Evolutionary conservation across 2,329 filamentous ascomycete species (phyloP).

Genomic region (Knufia fluminis): DNA sequence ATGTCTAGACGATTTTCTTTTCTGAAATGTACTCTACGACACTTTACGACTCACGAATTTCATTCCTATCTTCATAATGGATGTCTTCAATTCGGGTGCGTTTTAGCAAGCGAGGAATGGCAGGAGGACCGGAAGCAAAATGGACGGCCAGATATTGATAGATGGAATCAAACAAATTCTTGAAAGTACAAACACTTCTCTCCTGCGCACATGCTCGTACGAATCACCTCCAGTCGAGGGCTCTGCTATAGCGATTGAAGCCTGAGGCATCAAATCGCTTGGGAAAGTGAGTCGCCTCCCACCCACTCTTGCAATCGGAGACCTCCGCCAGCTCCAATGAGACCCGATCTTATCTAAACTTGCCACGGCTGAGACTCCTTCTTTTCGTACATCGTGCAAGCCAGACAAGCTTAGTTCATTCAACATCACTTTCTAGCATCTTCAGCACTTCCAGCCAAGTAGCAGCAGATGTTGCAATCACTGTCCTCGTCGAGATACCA

Average conservation of each 20-base stretch:
- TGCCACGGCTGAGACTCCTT: not conserved
- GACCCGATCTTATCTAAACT: not conserved
- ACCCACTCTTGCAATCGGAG: not conserved
- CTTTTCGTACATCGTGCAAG: not conserved
- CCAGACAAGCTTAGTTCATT: not conserved
- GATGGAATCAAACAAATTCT: not conserved
- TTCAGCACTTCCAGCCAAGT: not conserved
- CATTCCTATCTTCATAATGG: not conserved
- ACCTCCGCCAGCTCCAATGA: not conserved
- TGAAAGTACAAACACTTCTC: too few relatives aligned
- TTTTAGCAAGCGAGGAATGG: not conserved
- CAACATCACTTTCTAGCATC: not conserved
- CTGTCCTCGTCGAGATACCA: not conserved
- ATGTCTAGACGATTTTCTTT: slow-evolving; percentile 17
- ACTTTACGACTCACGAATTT: slow-evolving; percentile 8
- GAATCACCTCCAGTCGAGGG: too few relatives aligned
- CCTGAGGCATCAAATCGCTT: too few relatives aligned
- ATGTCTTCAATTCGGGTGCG: not conserved
- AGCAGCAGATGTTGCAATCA: not conserved
- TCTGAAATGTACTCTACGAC: too few relatives aligned
- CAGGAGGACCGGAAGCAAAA: not conserved
- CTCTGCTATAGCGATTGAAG: too few relatives aligned
- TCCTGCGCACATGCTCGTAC: too few relatives aligned
- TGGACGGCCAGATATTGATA: not conserved
- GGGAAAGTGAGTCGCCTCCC: too few relatives aligned